Conservation (phyloP, 1,284 basidiomycete genomes). For the Ganoderma multipileum region DNA sequence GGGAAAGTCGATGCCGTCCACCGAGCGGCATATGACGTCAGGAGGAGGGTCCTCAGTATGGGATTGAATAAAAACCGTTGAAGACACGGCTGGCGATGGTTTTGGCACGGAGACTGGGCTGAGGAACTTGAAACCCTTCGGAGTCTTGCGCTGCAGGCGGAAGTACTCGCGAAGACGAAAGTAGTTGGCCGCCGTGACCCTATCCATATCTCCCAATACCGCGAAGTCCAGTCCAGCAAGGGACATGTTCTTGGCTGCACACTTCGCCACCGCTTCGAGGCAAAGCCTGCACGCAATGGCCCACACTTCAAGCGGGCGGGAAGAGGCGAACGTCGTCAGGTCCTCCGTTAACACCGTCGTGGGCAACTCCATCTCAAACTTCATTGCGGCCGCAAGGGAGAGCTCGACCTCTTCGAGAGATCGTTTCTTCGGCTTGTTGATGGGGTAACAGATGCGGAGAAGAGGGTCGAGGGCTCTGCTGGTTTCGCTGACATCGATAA, state of each 20-base stretch:
- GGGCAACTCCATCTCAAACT: conserved; percentile 31
- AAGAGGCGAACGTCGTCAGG: conserved; percentile 1
- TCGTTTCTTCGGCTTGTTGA: conserved; percentile 24
- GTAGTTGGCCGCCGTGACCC: conserved; percentile 28
- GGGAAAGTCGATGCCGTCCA: conserved; percentile 24
- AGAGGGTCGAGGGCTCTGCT: conserved; percentile 42
- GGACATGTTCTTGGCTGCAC: conserved; percentile 3
- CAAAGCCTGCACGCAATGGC: conserved; percentile 20
- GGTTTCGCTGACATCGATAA: conserved; percentile 43
- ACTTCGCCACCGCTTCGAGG: conserved; percentile 20
- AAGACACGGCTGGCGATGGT: neutral
- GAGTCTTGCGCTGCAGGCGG: neutral
- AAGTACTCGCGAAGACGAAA: conserved; percentile 11
- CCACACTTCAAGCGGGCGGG: conserved; percentile 20
- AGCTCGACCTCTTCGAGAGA: conserved; percentile 15
- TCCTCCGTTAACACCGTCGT: conserved; percentile 10
- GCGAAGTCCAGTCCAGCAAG: neutral
- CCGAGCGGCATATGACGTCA: conserved; percentile 32
- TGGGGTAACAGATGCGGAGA: conserved; percentile 48
- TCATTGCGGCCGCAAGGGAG: conserved; percentile 25
- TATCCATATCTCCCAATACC: conserved; percentile 13
- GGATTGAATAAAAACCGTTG: neutral
- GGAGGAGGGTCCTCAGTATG: neutral
- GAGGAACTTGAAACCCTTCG: neutral
- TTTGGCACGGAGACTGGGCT: neutral